phyloP scores from a whole-genome alignment of 2,329 filamentous ascomycete species.

The Pseudogymnoascus sp. region DNA sequence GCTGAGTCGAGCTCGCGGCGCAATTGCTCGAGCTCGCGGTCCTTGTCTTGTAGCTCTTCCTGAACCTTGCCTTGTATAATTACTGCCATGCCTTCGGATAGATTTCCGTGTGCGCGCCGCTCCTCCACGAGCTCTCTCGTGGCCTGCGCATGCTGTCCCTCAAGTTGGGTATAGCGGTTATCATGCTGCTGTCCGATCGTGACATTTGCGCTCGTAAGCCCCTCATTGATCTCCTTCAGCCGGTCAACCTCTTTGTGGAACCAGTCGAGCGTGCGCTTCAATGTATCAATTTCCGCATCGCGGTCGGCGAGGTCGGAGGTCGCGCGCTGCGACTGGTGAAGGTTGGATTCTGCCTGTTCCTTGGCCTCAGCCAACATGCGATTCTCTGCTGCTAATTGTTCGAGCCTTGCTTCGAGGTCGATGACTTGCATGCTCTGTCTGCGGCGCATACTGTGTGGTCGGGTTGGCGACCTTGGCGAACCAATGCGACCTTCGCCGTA shows the following conservation, averaged over 20 bases:
- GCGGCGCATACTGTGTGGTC: conserved; percentile 91
- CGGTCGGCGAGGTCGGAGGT: conserved; percentile 68
- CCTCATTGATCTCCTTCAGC: conserved; percentile 74
- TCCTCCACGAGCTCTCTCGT: conserved; percentile 62
- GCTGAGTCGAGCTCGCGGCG: conserved; percentile 69
- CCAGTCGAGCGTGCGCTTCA: conserved; percentile 70
- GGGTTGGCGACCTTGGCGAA: conserved; percentile 84
- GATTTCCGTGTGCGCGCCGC: conserved; percentile 52
- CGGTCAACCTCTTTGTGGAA: conserved; percentile 75
- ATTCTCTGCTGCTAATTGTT: conserved; percentile 81
- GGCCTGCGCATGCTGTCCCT: conserved; percentile 57
- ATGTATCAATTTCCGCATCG: conserved; percentile 76
- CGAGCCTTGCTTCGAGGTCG: conserved; percentile 78
- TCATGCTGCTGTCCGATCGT: conserved; percentile 69
- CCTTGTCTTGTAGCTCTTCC: conserved; percentile 66
- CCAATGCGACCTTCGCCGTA: conserved; percentile 80
- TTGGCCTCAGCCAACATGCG: conserved; percentile 67
- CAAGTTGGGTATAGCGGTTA: conserved; percentile 56
- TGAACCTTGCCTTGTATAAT: conserved; percentile 54
- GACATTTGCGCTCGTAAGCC: conserved; percentile 67
- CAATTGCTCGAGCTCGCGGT: conserved; percentile 72
- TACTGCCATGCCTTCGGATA: conserved; percentile 55
- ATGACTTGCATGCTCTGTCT: conserved; percentile 96
- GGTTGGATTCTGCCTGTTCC: conserved; percentile 56
- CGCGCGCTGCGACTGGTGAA: conserved; percentile 54